Conservation (phyloP, 306 rosid species). For the Cicer chorassanicum region DNA sequence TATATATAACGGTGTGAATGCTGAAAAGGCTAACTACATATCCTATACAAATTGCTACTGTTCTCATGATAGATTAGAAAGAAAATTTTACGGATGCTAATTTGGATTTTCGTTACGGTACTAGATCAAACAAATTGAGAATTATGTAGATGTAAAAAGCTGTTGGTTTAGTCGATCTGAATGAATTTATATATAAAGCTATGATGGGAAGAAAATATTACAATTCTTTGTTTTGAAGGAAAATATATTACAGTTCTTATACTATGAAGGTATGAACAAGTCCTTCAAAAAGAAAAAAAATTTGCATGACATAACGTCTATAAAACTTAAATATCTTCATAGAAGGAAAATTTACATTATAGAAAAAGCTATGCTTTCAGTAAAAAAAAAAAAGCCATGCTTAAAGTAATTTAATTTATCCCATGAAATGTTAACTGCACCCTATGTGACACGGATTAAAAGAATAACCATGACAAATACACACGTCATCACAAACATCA, state of each 20-base stretch:
- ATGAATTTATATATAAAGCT: background rate
- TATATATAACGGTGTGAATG: too few species aligned
- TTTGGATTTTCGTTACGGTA: too few species aligned
- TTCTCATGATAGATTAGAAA: too few species aligned
- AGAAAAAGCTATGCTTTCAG: background rate
- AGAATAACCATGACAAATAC: constrained; percentile 89
- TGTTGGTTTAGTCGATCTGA: background rate
- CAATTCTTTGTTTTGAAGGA: too few species aligned
- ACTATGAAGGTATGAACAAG: background rate
- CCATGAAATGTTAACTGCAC: background rate
- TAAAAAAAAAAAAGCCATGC: background rate
- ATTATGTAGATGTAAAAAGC: too few species aligned
- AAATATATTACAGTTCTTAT: background rate
- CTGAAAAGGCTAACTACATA: too few species aligned
- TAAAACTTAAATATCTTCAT: background rate
- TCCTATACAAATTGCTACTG: too few species aligned
- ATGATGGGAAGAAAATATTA: background rate
- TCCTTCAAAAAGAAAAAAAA: background rate
- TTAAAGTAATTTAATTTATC: background rate
- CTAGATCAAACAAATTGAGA: too few species aligned
- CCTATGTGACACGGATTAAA: constrained; percentile 76
- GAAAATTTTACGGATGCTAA: too few species aligned
- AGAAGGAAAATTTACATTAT: background rate
- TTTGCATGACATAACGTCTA: background rate
- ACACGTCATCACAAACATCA: constrained; percentile 69